A percentile compares a stretch with the other conserved stretches of the same genome.
phyloP scores from a whole-genome alignment of 768 basidiomycete genomes.

The Suillus lakei region DNA sequence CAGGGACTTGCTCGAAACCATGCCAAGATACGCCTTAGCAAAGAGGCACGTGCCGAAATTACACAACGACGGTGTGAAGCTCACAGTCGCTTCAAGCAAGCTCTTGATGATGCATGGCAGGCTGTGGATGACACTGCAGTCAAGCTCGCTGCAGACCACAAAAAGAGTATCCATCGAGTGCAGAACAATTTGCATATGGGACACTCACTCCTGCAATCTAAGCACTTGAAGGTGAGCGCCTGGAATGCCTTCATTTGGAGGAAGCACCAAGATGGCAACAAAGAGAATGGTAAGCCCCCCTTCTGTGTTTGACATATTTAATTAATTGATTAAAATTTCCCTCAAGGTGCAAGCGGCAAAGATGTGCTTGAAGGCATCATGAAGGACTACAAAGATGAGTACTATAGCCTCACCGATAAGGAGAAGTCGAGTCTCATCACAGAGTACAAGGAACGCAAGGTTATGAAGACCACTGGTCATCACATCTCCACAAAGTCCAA shows the following conservation, averaged over 20 bases:
- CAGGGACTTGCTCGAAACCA: no score
- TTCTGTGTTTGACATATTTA: no score
- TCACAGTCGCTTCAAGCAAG: no score
- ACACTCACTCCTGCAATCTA: neutral
- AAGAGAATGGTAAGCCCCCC: no score
- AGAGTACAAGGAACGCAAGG: slow-evolving; percentile 1
- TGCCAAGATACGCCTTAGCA: no score
- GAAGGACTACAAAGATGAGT: slow-evolving; percentile 1
- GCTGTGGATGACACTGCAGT: neutral
- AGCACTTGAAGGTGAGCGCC: slow-evolving; percentile 6
- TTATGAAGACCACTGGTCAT: neutral
- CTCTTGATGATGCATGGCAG: slow-evolving; percentile 7
- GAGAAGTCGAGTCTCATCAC: neutral
- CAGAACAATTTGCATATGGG: slow-evolving; percentile 13
- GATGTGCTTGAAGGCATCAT: neutral
- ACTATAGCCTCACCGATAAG: neutral
- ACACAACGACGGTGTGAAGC: neutral
- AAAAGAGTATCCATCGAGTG: slow-evolving; percentile 8
- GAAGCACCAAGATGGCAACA: neutral
- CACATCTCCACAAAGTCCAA: slow-evolving; percentile 11
- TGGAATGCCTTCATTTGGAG: slow-evolving; percentile 17
- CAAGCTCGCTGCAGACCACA: slow-evolving; percentile 9
- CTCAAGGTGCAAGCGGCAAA: no score
- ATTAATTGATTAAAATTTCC: no score
- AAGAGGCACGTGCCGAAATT: neutral